Evolutionary conservation across 192 early-diverging fungal species (phyloP).

Genomic region (Backusella australiensis): DNA sequence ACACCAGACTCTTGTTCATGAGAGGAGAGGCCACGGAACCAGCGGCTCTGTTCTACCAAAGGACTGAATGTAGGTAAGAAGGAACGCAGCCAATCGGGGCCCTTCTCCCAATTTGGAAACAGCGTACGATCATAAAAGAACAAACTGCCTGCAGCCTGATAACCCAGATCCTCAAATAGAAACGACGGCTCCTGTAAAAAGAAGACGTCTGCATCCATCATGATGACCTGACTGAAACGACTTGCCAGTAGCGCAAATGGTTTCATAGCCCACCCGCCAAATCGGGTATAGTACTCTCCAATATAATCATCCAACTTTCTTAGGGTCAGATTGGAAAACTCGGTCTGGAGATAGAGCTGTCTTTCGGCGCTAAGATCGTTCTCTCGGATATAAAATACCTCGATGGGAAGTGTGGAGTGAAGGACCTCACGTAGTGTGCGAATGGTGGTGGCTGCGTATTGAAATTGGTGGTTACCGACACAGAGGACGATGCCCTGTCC

Average conservation of each 20-base stretch:
- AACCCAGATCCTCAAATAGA: constrained; percentile 44
- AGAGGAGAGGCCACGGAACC: constrained; percentile 23
- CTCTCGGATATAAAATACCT: constrained; percentile 52
- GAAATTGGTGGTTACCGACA: constrained; percentile 42
- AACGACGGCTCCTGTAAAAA: constrained; percentile 58
- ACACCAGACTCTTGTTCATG: constrained; percentile 66
- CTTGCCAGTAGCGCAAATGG: constrained; percentile 62
- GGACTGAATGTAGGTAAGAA: constrained; percentile 29
- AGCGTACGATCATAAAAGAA: constrained; percentile 65
- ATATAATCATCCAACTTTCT: constrained; percentile 38
- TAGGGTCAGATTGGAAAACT: constrained; percentile 37
- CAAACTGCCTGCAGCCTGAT: constrained; percentile 45
- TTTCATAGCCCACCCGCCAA: constrained; percentile 62
- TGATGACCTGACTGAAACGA: constrained; percentile 55
- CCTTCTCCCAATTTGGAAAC: constrained; percentile 39
- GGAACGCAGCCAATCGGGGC: constrained; percentile 30
- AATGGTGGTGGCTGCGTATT: constrained; percentile 38
- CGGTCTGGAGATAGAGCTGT: constrained; percentile 25
- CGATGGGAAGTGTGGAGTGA: constrained; percentile 49
- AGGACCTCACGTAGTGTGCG: constrained; percentile 35
- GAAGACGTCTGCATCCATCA: constrained; percentile 66
- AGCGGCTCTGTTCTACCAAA: constrained; percentile 24
- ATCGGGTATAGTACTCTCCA: constrained; percentile 34
- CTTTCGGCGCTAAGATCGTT: constrained; percentile 35
- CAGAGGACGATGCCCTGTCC: constrained; percentile 30